Base-by-base conservation (phyloP, 2,329 filamentous ascomycete species). In the Coniochaeta sp. region DNA sequence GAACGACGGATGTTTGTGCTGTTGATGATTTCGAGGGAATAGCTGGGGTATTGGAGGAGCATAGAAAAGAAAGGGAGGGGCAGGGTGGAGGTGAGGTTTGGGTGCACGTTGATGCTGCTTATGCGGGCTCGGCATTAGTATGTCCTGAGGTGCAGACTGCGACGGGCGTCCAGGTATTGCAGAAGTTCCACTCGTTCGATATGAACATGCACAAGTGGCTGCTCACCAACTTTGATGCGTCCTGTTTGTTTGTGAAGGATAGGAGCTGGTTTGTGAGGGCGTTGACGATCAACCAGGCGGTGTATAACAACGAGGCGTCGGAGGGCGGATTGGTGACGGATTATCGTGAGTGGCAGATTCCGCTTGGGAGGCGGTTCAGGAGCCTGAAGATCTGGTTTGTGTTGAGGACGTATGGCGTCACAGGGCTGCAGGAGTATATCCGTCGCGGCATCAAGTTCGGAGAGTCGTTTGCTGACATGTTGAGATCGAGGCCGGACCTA, bases 171-270 rank as follows among this genome's bases (percentile, higher is more conserved):
- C 81, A 88, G 65, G 80, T 91, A 57, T 81, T 93, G 58, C 76
- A 79, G 1, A 76, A 79, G 24, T 92, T 96, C 71, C 90, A 96
- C 77, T 92, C 88, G 64, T 96, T 96, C 81, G 88, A 96, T 75
- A 86, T 93, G 78, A 98, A 97, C 79, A 89, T 96, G 84, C 93
- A 97, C 81, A 98, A 98, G 78, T 97, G 93, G 93, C 81, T 97
- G 56, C 85, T 97, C 19, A 92, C 91, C 61, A 96, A 96, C 74
- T 97, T 97, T 69, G 93, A 98, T 72, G 83, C 80, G 67, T 91
- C 89, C 59, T 89, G 89, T 65, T 81, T 96, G 54, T 98, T 86
- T 75, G 86, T 97, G 57, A 87, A 88, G 64, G 82, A 87, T 68
- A 84, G 93, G 17, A 77, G 79, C 59, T 87, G 92, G 74, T 83